Conservation (phyloP, 2,329 filamentous ascomycete species). For the Achaetomium macrosporum region DNA sequence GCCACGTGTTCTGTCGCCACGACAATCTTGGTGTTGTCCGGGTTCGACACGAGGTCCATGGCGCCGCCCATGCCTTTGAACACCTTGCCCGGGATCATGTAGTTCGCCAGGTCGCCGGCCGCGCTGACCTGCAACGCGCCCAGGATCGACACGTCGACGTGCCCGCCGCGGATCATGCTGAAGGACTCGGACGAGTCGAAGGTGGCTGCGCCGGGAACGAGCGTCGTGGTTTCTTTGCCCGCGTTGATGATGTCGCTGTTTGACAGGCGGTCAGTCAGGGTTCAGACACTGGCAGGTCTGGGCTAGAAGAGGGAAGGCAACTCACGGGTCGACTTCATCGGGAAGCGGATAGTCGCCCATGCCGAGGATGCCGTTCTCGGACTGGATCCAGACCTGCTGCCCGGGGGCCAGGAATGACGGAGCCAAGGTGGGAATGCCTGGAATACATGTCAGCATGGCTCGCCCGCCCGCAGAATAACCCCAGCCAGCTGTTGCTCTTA, state of each 20-base stretch:
- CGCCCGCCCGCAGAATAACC: not conserved
- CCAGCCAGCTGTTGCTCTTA: conserved; percentile 14
- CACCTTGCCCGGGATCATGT: conserved; percentile 84
- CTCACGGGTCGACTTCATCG: conserved; percentile 60
- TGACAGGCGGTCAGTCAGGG: not conserved
- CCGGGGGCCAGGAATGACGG: conserved; percentile 65
- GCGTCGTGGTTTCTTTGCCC: conserved; percentile 80
- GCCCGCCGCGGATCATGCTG: conserved; percentile 79
- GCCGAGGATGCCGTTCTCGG: conserved; percentile 79
- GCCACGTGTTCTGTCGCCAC: conserved; percentile 65
- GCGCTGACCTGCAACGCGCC: conserved; percentile 77
- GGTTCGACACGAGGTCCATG: conserved; percentile 68
- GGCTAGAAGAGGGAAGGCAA: not conserved
- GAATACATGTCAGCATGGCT: not conserved
- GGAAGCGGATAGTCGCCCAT: conserved; percentile 75
- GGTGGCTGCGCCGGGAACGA: conserved; percentile 67
- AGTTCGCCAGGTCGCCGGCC: conserved; percentile 75
- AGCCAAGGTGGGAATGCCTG: conserved; percentile 77
- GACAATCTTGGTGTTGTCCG: conserved; percentile 65
- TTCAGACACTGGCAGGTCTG: not conserved
- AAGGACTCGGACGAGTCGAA: conserved; percentile 81
- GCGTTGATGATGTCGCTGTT: conserved; percentile 71
- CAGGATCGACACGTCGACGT: conserved; percentile 77
- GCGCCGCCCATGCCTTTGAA: conserved; percentile 83
- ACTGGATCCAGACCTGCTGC: conserved; percentile 74